These are phyloP conservation scores for Acorus gramineus DNA, from an alignment of 106 monocot species.

Conservation along the genomic window DNA sequence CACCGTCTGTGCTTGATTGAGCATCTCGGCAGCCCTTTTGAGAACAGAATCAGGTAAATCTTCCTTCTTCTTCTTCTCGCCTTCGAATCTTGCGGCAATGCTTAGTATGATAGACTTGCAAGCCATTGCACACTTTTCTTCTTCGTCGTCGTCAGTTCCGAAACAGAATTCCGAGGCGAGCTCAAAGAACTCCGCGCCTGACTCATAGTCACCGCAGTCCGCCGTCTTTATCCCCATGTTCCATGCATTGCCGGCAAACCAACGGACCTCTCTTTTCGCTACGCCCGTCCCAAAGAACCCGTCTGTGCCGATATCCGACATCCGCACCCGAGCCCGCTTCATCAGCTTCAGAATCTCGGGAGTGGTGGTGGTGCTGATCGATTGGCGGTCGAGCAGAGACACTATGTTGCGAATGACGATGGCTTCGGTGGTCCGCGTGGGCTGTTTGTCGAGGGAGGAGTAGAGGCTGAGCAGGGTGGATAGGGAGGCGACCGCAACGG, in stretches of 20 bases:
- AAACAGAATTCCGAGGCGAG: slow-evolving; percentile 73
- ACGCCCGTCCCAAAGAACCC: slow-evolving; percentile 64
- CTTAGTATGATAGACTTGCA: slow-evolving; percentile 64
- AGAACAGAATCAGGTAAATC: slow-evolving; percentile 33
- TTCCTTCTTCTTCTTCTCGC: slow-evolving; percentile 42
- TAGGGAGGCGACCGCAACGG: slow-evolving; percentile 63
- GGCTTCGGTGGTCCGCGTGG: slow-evolving; percentile 73
- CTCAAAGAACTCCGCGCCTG: slow-evolving; percentile 60
- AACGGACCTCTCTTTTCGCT: slow-evolving; percentile 52
- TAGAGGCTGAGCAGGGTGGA: slow-evolving; percentile 66
- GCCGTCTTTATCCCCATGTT: slow-evolving; percentile 73
- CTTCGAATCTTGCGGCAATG: slow-evolving; percentile 49
- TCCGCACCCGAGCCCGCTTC: slow-evolving; percentile 33
- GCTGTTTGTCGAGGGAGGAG: slow-evolving; percentile 34
- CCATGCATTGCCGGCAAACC: slow-evolving; percentile 91
- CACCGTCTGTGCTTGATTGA: slow-evolving; percentile 72
- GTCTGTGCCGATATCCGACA: slow-evolving; percentile 51
- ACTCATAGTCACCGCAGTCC: slow-evolving; percentile 46
- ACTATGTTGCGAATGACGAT: slow-evolving; percentile 64
- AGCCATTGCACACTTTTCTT: slow-evolving; percentile 30
- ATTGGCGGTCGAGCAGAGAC: slow-evolving; percentile 35
- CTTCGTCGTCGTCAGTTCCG: slow-evolving; percentile 10
- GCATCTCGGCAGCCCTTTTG: slow-evolving; percentile 73
- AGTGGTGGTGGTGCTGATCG: slow-evolving; percentile 13
- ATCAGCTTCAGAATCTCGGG: slow-evolving; percentile 58